phyloP scores from a whole-genome alignment of 371 early-diverging fungal species.

The Mucor indicus region DNA sequence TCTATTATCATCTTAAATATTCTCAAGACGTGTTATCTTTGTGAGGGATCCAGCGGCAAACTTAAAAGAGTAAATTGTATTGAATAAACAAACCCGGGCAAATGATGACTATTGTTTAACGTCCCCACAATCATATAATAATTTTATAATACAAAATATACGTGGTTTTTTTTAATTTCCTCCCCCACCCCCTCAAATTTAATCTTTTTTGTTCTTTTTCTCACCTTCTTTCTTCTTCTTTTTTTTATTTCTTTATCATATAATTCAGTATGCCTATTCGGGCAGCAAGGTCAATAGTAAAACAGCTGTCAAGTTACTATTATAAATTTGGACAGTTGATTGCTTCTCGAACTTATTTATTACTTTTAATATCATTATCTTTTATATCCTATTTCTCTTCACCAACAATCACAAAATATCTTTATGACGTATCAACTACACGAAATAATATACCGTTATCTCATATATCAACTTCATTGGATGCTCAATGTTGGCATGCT shows the following conservation, averaged over 20 bases:
- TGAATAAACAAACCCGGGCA: no score
- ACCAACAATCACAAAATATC: constrained; percentile 14
- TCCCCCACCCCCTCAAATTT: no score
- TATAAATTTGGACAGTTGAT: constrained; percentile 21
- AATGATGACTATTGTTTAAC: no score
- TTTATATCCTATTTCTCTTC: constrained; percentile 24
- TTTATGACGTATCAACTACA: constrained; percentile 2
- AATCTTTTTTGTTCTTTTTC: constrained; percentile 2
- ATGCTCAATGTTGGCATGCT: constrained; percentile 35
- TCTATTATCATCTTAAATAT: no score
- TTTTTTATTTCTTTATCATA: not conserved
- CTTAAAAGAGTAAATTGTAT: no score
- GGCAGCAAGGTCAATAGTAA: constrained; percentile 5
- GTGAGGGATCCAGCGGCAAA: no score
- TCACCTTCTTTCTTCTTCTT: constrained; percentile 8
- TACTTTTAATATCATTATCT: constrained; percentile 21
- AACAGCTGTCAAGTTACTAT: constrained; percentile 17
- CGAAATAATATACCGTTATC: constrained; percentile 16
- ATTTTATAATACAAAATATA: no score
- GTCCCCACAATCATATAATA: no score
- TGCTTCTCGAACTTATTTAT: constrained; percentile 17
- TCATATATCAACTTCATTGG: constrained; percentile 15
- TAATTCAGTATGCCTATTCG: constrained; percentile 18
- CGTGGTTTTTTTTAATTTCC: no score
- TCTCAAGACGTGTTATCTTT: no score